phyloP scores from a whole-genome alignment of 2,329 filamentous ascomycete species.

The Falciphora oryzae region DNA sequence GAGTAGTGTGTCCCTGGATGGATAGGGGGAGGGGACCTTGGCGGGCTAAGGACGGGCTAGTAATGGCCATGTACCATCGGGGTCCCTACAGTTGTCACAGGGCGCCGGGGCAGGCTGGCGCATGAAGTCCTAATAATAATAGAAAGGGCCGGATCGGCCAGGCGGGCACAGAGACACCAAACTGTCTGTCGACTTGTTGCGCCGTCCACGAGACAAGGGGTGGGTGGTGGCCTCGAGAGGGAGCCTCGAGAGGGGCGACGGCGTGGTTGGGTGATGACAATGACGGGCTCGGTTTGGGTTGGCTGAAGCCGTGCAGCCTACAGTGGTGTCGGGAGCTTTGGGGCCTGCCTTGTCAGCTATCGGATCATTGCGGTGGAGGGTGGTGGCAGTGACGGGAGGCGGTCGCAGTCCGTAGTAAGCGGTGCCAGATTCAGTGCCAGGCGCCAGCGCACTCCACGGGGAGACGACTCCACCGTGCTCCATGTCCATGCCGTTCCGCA shows the following conservation, averaged over 20 bases:
- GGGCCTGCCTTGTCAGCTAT: background rate
- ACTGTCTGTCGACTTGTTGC: background rate
- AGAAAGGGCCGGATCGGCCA: background rate
- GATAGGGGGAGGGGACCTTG: background rate
- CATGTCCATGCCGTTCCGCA: no score
- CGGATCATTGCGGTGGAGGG: background rate
- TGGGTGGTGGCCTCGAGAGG: background rate
- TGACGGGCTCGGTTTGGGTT: background rate
- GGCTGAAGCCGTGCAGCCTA: background rate
- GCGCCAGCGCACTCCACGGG: background rate
- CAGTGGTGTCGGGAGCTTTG: background rate
- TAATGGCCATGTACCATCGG: background rate
- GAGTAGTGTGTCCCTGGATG: background rate
- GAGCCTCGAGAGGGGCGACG: background rate
- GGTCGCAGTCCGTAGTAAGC: background rate
- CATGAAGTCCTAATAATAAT: background rate
- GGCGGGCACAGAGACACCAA: background rate
- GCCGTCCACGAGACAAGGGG: background rate
- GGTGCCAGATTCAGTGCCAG: background rate
- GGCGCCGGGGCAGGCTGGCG: background rate
- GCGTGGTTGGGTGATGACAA: background rate
- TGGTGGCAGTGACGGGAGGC: background rate
- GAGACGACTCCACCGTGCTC: background rate
- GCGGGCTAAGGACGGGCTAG: background rate
- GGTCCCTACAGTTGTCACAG: background rate